A percentile compares a stretch with the other conserved stretches of the same genome.
phyloP scores from a whole-genome alignment of 192 early-diverging fungal genomes.

The Dissophora globulifera region DNA sequence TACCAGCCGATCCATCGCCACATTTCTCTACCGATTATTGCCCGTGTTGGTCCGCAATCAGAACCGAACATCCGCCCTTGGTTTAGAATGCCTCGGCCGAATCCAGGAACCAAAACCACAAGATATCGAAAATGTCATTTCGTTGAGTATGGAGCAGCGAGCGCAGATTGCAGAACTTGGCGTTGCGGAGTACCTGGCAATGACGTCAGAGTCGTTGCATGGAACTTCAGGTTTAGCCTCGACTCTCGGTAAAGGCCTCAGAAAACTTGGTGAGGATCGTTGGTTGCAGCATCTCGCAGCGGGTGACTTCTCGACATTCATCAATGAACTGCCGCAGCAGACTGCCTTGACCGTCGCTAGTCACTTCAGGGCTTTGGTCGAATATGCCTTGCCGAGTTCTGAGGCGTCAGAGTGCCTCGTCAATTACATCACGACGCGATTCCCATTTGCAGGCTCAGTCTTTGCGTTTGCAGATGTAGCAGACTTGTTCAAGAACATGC shows the following conservation, averaged over 20 bases:
- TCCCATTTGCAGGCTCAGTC: constrained; percentile 56
- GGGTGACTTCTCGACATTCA: constrained; percentile 9
- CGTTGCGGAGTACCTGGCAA: constrained; percentile 22
- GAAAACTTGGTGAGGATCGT: background rate
- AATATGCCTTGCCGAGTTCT: constrained; percentile 13
- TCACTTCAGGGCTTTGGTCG: constrained; percentile 28
- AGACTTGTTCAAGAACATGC: background rate
- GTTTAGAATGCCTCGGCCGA: constrained; percentile 25
- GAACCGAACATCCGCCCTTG: constrained; percentile 36
- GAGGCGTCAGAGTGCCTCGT: constrained; percentile 38
- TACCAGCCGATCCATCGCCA: constrained; percentile 22
- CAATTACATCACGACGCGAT: constrained; percentile 51
- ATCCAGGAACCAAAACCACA: constrained; percentile 26
- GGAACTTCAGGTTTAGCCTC: background rate
- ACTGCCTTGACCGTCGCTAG: constrained; percentile 28
- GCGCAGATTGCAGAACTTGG: constrained; percentile 1
- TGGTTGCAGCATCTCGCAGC: constrained; percentile 8
- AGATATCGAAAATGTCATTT: constrained; percentile 1
- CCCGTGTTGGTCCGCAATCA: constrained; percentile 52
- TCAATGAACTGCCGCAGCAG: constrained; percentile 13
- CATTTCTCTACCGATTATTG: constrained; percentile 53
- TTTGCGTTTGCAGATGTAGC: constrained; percentile 32
- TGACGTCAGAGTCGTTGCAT: constrained; percentile 10
- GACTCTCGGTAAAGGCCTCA: background rate
- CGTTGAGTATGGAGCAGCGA: constrained; percentile 12